A percentile compares a stretch with the other conserved stretches of the same genome.
Conservation (phyloP, 352 stramenopile species). For the Peronospora tabacina region DNA sequence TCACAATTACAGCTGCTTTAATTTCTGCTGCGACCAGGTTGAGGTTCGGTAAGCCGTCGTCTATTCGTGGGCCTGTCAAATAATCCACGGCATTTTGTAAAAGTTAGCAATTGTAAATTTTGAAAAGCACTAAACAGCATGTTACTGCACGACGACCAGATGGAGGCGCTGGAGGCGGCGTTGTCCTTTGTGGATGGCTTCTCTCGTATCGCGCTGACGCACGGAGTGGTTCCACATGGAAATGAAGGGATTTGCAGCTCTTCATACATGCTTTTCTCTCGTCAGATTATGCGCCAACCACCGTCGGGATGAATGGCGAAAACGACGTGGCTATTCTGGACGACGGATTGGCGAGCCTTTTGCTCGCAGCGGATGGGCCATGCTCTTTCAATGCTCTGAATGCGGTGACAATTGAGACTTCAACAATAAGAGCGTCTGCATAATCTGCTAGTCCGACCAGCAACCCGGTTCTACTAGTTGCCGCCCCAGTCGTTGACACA, state of each 20-base stretch:
- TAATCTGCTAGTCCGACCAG: not conserved
- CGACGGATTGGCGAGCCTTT: slow-evolving; percentile 27
- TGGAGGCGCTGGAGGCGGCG: slow-evolving; percentile 31
- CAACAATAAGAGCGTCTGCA: not conserved
- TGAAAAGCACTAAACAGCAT: slow-evolving; percentile 2
- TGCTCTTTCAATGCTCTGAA: slow-evolving; percentile 2
- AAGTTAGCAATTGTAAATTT: slow-evolving; percentile 4
- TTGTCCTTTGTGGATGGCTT: slow-evolving; percentile 32
- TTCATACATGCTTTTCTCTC: not conserved
- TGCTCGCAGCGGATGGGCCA: slow-evolving; percentile 24
- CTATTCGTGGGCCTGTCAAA: slow-evolving; percentile 8
- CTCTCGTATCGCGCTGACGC: slow-evolving; percentile 6
- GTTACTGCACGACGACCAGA: slow-evolving; percentile 32
- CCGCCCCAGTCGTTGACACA: not conserved
- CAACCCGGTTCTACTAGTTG: slow-evolving; percentile 1
- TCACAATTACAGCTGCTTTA: no score
- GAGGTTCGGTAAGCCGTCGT: not conserved
- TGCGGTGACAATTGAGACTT: slow-evolving; percentile 4
- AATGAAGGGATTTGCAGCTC: not conserved
- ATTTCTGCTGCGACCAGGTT: no score
- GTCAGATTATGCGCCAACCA: not conserved
- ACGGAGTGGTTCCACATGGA: not conserved
- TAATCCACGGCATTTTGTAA: slow-evolving; percentile 9
- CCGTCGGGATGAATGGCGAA: slow-evolving; percentile 8
- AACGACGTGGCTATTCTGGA: slow-evolving; percentile 14